Base-by-base conservation (phyloP, 2,329 filamentous ascomycete species). In the Penicillium sp. region DNA sequence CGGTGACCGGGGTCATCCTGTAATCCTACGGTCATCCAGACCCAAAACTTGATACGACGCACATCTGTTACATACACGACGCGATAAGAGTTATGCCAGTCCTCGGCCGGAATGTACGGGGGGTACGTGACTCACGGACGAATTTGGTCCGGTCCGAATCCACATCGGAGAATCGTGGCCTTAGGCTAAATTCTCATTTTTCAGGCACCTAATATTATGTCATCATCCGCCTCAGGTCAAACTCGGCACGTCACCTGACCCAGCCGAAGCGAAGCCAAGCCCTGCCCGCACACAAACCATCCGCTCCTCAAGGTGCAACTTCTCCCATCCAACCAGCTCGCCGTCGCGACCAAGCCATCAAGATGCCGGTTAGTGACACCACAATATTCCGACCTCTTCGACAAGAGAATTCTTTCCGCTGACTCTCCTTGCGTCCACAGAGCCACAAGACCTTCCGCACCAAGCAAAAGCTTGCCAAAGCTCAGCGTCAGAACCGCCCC, bases 381-480 rank as follows among this genome's bases (percentile, higher is more conserved):
- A 41, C 25, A 20, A 18, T 40, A 22, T 38, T 11, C 18, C 35
- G 35, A 38, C 35, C 35, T 38, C 35, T 11, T 38, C 35, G 35
- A 38, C 35, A 38, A 38, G 16, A 38, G 35, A 38, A 38, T 20
- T 38, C 20, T 20, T 18, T 11, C 18, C 35, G 35, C 35, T 38
- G 35, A 38, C 35, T 38, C 44, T 44, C 46, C 14, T 42, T 52
- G 54, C 46, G 48, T 51, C 58, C 54, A 75, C 78, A 97, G 92
- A 92, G 88, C 88, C 91, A 99, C 84, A 99, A 99, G 88, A 90
- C 92, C 77, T 99, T 99, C 91, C 89, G 92, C 79, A 96, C 92
- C 81, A 99, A 99, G 92, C 89, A 95, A 81, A 99, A 99, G 94
- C 91, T 99, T 83, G 94, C 94, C 77, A 96, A 92, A 86, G 94